These are phyloP conservation scores for Stylosanthes scabra DNA, from an alignment of 331 rosid genomes.

Conservation along the genomic window DNA sequence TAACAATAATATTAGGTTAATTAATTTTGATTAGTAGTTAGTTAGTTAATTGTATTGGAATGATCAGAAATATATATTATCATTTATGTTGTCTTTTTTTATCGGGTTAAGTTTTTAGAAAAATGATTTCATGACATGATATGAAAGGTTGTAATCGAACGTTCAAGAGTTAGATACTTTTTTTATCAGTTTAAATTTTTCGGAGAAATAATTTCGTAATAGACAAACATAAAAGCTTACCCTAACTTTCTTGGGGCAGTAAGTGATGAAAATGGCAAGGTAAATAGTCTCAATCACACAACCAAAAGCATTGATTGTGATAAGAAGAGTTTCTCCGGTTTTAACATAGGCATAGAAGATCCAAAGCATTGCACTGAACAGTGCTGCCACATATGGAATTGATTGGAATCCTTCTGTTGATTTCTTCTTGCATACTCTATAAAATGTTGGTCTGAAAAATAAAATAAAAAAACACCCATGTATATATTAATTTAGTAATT, in stretches of 20 bases:
- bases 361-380: slow-evolving; percentile 92
- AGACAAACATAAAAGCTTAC: slow-evolving; percentile 37
- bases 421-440: slow-evolving; percentile 51
- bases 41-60: no score
- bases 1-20: background rate
- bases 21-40: no score
- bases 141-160: no score
- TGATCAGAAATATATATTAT: no score
- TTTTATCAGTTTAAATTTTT: no score
- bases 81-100: no score
- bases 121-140: no score
- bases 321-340: slow-evolving; percentile 64
- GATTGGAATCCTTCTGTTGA: slow-evolving; percentile 60
- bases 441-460: slow-evolving; percentile 49
- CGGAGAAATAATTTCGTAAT: no score
- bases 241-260: slow-evolving; percentile 77
- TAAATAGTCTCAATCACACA: slow-evolving; percentile 81
- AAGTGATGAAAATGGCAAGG: slow-evolving; percentile 65
- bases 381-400: slow-evolving; percentile 70
- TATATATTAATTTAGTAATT: background rate
- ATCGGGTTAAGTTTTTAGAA: no score
- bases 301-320: slow-evolving; percentile 82
- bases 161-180: no score
- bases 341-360: slow-evolving; percentile 80
- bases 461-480: background rate